Base-by-base conservation (phyloP, 2,329 filamentous ascomycete genomes). In the Aspergillus neoniger region DNA sequence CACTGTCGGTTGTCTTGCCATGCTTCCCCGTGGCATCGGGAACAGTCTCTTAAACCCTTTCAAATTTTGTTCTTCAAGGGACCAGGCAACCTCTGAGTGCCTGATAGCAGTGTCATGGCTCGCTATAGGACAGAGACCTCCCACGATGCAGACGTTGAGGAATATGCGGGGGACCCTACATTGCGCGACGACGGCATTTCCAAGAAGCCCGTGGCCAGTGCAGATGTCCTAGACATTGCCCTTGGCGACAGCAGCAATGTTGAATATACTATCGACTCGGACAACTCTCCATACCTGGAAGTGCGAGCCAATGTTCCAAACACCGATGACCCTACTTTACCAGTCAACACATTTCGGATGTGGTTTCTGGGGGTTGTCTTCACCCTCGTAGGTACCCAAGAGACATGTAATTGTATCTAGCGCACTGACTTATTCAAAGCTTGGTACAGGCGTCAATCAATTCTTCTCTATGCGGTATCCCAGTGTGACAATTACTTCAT, bases 391-490 rank as follows among this genome's bases (percentile, higher is more conserved):
- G 38, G 55, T 41, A 39, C 39, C 30, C 14, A 19, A 14, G 8
- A 50, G 4, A 19, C 57, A n/a, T 25, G 5, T 25, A 4, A n/a
- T 14, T 12, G 9, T 41, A 15, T 19, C 19, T 61, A 47, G 57
- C 48, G 5, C 39, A 32, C 23, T 30, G 14, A 41, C 21, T 5
- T 30, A 49, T 38, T n/a, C 7, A 8, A 15, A 62, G 59, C 23
- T 68, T 36, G 79, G 78, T 17, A 75, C 79, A 8, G 79, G 75
- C 2, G 75, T 81, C 41, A 80, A 81, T 60, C 78, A 80, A 56
- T 80, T 82, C 69, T 81, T 81, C 68, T 74, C 73, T 9, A 70
- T 81, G 57, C 74, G 79, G 12, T 80, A 81, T 59, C 79, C 79
- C 0, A 74, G 76, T 12, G 75, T 82, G 12, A 73, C 74, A 54